Evolutionary conservation across 1,139 yeast species (phyloP), one percentile per base, ranked within the genome.

Genomic region (Suhomyces taliae): DNA sequence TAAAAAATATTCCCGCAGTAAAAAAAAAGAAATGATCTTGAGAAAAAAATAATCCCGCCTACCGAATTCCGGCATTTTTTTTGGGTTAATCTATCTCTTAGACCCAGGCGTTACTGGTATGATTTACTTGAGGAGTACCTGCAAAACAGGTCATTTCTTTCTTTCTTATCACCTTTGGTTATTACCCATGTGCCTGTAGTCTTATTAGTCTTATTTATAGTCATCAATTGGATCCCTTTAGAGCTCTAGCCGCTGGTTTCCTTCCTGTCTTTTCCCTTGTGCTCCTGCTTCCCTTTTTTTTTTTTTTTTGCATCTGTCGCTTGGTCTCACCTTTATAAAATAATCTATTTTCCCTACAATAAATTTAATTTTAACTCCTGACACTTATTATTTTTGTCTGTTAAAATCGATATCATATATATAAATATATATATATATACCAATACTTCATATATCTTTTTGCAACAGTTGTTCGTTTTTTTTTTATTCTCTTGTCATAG

Each of bases 11-110:
- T 39, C 34, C 32, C 37, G 24, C 34, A 34, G 14, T 24, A 11
- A 27, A 38, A 38, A 43, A 43, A 44, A 44, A 44, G 46, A 44
- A 44, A 44, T 40, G 40, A 33, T 44, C 41, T 39, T 14, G 29
- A 32, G 15, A 36, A 19, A 37, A 44, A 37, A 44, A 37, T 35
- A 40, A 35, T 37, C 36, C 39, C 36, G 42, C 43, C 42, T 38
- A 29, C 44, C 38, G 36, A 35, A 33, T 38, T 34, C 45, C 39
- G 34, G 42, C 41, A 31, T 15, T 36, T 36, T 36, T 36, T 11
- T 29, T 29, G n/a, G 11, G n/a, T 12, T 29, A 19, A 14, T 40
- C 27, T 40, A 34, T 34, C 32, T 40, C 37, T 19, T 19, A 35
- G 35, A 29, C 35, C 32, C 40, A 38, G 19, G 24, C 19, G 32